Base-by-base conservation (phyloP, 1,139 yeast genomes). In the Nadsonia commutata region DNA sequence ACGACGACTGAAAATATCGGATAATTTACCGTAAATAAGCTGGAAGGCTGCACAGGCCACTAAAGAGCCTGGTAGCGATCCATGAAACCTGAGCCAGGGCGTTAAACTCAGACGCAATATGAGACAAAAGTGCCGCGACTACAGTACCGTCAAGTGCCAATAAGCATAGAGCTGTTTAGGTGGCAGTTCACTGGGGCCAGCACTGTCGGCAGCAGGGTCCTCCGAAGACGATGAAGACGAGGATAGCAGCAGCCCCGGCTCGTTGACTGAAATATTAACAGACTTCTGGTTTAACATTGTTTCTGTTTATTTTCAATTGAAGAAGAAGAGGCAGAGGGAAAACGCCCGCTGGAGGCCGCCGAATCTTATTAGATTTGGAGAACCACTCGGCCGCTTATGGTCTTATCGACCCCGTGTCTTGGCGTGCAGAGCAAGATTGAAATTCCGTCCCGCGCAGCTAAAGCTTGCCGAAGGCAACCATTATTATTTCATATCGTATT, bases 1-100 rank as follows among this genome's bases (percentile, higher is more conserved):
- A 46, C 70, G 69, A 43, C 80, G 56, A 1, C 78, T 78, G 36
- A 73, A 60, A n/a, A 74, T 61, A 48, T 73, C 78, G 3, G 75
- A 68, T 17, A 72, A 56, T 40, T 72, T 68, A 9, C 78, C 78
- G 48, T 71, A 74, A 20, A 73, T 57, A 39, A 46, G 41, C 20
- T 42, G 44, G 27, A 42, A 42, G 18, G 39, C 44, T 20, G 44
- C 39, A 36, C 39, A 38, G 7, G 44, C 44, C 13, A 42, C 39
- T 2, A 42, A 38, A 22, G 23, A 17, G 4, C 41, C 36, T n/a
- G 17, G 44, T 42, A 11, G 41, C 44, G 2, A 40, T 39, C 44
- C 44, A 42, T 2, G 44, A 33, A 9, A 42, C 39, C 5, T 40
- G 39, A 17, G 39, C 41, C 5, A 3, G 27, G 21, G 44, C 44